Evolutionary conservation across 2,329 filamentous ascomycete species (phyloP), one percentile per base, ranked within the genome.

Genomic region (Talaromyces islandicus): DNA sequence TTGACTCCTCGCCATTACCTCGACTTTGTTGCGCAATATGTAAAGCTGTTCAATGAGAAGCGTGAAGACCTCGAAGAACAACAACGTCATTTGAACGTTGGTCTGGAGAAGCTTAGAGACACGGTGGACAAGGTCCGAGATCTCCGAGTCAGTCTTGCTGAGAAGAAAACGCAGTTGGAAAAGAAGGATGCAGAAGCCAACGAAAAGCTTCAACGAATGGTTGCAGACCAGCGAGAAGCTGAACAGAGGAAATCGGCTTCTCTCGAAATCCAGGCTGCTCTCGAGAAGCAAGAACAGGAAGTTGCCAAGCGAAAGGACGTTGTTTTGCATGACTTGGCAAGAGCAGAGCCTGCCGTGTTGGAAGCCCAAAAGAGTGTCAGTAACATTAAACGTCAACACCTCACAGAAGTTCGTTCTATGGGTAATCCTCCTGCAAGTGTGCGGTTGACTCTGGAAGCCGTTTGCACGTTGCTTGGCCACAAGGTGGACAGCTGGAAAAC

Each of bases 391-490:
- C 87, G 90, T 71, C 92, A 96, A 73, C 94, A 99, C 75, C 83
- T 99, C 65, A 97, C 92, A 12, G 94, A 99, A 86, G 93, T 99
- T 56, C 87, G 94, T 71, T 96, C 93, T 65, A 97, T 99, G 94
- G 87, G 88, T 66, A 95, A 91, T 69, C 94, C 94, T 7, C 94
- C 94, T 9, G 83, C 87, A 66, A 91, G 92, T 81, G 95, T 99
- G 67, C 88, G 91, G 70, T 85, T 97, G 67, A 91, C 94, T 2
- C 83, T 99, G 60, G 93, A 97, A 72, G 91, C 94, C n/a, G 95
- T 99, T 6, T 97, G 94, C 78, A 94, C 92, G 0, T 79, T 99
- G 54, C 85, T 99, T 58, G 93, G 93, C 14, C 91, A 97, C 78
- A 94, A 89, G 74, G 88, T 91, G 62, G 85, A 88, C 61, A 91